Base-by-base conservation (phyloP, 2,329 filamentous ascomycete species). In the Fusarium cyanostomum region DNA sequence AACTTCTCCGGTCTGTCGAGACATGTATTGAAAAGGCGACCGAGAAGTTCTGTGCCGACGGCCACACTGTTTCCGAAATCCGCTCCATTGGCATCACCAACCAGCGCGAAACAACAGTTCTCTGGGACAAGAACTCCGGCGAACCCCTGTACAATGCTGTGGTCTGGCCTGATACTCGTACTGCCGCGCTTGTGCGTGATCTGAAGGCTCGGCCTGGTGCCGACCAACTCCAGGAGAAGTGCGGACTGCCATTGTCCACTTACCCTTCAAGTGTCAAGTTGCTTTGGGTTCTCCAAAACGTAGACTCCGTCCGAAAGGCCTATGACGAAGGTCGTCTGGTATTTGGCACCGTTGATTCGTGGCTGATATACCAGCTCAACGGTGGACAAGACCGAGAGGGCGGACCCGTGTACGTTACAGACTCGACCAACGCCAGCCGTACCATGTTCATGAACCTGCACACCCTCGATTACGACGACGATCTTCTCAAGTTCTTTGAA, bases 401-500 rank as follows among this genome's bases (percentile, higher is more conserved):
- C n/a, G 72, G 71, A 13, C 84, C 87, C 44, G 77, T 93, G 38
- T 89, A 92, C 72, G 92, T 96, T 56, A 95, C 93, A 0, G 93
- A 97, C 75, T 87, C 89, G 43, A 92, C 91, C 59, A 97, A 97
- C 74, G 93, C 93, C 16, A 94, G 91, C 50, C 84, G 93, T 72
- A 97, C 93, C 59, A 96, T 96, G 92, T 95, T 97, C 77, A 94
- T 96, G 89, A 92, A 96, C 78, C 82, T 97, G 51, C 84, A 88
- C 69, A 94, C 89, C 10, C 82, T 92, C 57, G 77, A 93, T 70
- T 97, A 96, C 77, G 92, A 94, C 73, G 87, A 92, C 54, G 82
- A 83, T 35, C 83, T 96, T 24, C 80, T 96, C 24, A 79, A 86
- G 21, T 96, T 96, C 79, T 96, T 96, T 77, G 86, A 85, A 41